A percentile compares a stretch with the other conserved stretches of the same genome.
Evolutionary conservation across 2,329 filamentous ascomycete genomes (phyloP).

Genomic region (Paracoccidioides brasiliensis): DNA sequence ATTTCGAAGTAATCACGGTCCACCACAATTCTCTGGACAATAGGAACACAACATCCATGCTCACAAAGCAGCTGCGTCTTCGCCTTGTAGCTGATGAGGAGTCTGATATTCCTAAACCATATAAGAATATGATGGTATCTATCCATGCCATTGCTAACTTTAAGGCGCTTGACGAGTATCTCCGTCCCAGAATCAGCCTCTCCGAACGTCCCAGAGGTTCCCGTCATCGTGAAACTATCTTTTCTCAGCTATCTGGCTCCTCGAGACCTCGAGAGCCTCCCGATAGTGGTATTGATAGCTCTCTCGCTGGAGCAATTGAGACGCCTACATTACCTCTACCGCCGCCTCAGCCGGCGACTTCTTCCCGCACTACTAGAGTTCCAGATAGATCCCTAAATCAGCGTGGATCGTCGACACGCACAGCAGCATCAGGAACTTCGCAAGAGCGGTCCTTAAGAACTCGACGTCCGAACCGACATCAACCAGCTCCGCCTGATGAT

Average conservation of each 20-base stretch:
- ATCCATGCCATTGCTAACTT: conserved; percentile 98
- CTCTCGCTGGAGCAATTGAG: background rate
- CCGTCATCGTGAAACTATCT: conserved; percentile 49
- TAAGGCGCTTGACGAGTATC: conserved; percentile 89
- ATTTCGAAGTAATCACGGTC: conserved; percentile 94
- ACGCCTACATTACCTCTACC: conserved; percentile 14
- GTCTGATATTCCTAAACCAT: conserved; percentile 57
- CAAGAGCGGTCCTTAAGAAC: conserved; percentile 32
- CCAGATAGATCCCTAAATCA: conserved; percentile 3
- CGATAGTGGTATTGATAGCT: conserved; percentile 12
- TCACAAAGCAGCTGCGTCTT: conserved; percentile 86
- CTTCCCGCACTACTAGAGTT: background rate
- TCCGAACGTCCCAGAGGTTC: conserved; percentile 58
- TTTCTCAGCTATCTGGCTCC: conserved; percentile 49
- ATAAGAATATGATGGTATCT: conserved; percentile 92
- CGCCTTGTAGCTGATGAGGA: conserved; percentile 72
- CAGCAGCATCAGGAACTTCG: conserved; percentile 22
- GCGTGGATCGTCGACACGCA: conserved; percentile 4
- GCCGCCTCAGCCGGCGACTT: conserved; percentile 9
- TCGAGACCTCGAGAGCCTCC: conserved; percentile 45
- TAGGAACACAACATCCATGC: conserved; percentile 75
- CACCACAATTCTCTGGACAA: conserved; percentile 49
- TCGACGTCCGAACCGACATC: conserved; percentile 52
- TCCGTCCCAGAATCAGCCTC: conserved; percentile 74
- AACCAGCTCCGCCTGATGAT: conserved; percentile 40